Evolutionary conservation across 441 rosid species (phyloP).

Genomic region (Macaranga tanarius): DNA sequence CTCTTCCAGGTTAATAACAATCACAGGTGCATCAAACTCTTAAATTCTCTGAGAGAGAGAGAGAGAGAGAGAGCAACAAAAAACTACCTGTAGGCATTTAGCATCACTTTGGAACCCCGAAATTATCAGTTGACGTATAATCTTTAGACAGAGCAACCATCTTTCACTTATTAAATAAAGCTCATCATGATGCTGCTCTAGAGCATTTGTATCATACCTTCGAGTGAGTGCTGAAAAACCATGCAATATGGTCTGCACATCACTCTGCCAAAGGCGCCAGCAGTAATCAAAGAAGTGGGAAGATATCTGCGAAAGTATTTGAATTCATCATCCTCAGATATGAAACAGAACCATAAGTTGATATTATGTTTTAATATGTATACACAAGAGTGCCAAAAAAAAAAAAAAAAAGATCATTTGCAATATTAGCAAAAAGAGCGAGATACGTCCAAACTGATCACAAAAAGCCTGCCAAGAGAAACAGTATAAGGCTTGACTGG

Average conservation of each 20-base stretch:
- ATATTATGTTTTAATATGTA: not conserved
- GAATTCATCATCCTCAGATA: not conserved
- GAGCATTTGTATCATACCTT: slow-evolving; percentile 49
- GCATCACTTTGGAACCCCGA: slow-evolving; percentile 95
- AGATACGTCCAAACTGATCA: not conserved
- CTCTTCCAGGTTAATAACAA: slow-evolving; percentile 6
- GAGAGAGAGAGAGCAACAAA: slow-evolving; percentile 9
- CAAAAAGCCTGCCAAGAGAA: slow-evolving; percentile 2
- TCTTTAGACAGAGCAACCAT: slow-evolving; percentile 93
- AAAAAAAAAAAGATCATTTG: not conserved
- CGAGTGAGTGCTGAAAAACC: slow-evolving; percentile 68
- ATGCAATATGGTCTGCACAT: slow-evolving; percentile 77
- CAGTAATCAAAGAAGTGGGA: slow-evolving; percentile 81
- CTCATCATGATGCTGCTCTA: slow-evolving; percentile 71
- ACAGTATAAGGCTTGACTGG: not conserved
- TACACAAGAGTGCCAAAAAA: not conserved
- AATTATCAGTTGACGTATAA: slow-evolving; percentile 73
- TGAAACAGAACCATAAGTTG: not conserved
- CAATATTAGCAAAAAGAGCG: not conserved
- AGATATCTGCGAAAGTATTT: slow-evolving; percentile 67
- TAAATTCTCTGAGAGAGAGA: slow-evolving; percentile 6
- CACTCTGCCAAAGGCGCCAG: slow-evolving; percentile 99
- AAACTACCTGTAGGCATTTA: slow-evolving; percentile 68
- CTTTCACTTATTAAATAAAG: slow-evolving; percentile 85
- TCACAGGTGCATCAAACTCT: slow-evolving; percentile 18